Base-by-base conservation (phyloP, 352 stramenopile genomes). In the Pythium chondricola region DNA sequence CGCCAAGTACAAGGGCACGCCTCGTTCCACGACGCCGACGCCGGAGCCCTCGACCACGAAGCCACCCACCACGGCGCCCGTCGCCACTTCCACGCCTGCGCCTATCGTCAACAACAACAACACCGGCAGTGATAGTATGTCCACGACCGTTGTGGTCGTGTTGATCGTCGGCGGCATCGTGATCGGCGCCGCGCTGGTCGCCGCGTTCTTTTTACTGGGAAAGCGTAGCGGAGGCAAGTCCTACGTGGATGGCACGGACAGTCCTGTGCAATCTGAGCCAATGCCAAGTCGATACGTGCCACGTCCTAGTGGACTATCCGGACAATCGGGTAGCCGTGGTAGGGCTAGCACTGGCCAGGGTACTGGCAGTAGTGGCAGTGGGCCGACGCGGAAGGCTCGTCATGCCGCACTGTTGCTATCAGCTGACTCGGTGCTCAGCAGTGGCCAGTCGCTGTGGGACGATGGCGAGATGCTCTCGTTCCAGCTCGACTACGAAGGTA, bases 401-500 rank as follows among this genome's bases (percentile, higher is more conserved):
- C 45, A 56, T 14, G 33, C 42, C 3, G 41, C 36, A 1, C 21
- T 54, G 29, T 25, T 49, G 3, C 40, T 38, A 0, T 53, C 44
- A 5, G 37, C 40, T n/a, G 36, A 30, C 16, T 51, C 43, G 11
- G 30, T 45, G 10, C 27, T 47, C 24, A 46, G 40, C 29, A 52
- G 37, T 21, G 52, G 43, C 6, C 39, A 49, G 35, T 74, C 70
- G 1, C 30, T 83, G 4, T 82, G 71, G 71, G 70, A 74, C 33
- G 74, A 85, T 33, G 57, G 78, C 13, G 69, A 79, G 9, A 63
- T 85, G 50, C 26, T 78, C 13, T 71, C 69, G 4, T 36, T 69
- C 13, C 69, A 82, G 18, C 66, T 85, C 1, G 63, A 62, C 9
- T 61, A 41, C 10, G 69, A 83, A 25, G 67, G 71, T 20, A 67